Conservation (phyloP, 192 early-diverging fungal species). For the Rhizophagus sp. region DNA sequence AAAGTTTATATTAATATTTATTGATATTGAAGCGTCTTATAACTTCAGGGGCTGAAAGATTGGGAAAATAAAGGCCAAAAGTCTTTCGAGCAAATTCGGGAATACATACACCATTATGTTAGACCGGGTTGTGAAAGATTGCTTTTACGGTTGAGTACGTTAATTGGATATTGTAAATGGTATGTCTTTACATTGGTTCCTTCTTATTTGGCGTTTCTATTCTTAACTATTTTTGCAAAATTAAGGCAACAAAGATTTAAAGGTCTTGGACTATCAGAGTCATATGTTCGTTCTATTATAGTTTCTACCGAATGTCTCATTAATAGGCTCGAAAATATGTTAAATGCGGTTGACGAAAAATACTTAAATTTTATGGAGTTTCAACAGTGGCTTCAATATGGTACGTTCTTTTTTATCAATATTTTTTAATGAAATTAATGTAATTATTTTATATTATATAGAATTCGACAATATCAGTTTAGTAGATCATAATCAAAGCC, state of each 20-base stretch:
- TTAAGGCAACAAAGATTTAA: slow-evolving; percentile 29
- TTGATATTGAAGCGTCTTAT: neutral
- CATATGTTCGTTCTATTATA: slow-evolving; percentile 16
- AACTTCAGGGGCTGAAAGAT: slow-evolving; percentile 26
- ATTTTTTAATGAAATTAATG: neutral
- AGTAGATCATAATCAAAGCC: neutral
- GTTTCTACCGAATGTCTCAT: slow-evolving; percentile 1
- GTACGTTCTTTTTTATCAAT: neutral
- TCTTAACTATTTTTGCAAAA: neutral
- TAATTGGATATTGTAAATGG: slow-evolving; percentile 34
- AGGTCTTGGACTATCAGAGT: slow-evolving; percentile 20
- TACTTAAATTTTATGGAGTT: slow-evolving; percentile 27
- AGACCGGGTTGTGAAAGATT: slow-evolving; percentile 19
- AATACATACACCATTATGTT: slow-evolving; percentile 29
- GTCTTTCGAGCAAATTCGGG: slow-evolving; percentile 15
- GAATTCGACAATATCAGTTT: slow-evolving; percentile 26
- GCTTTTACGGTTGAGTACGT: slow-evolving; percentile 15
- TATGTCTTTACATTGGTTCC: neutral
- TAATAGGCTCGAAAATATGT: slow-evolving; percentile 3
- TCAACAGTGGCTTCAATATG: slow-evolving; percentile 28
- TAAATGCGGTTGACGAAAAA: slow-evolving; percentile 5
- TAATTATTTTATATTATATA: neutral
- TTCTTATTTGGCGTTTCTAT: neutral
- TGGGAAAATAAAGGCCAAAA: slow-evolving; percentile 30
- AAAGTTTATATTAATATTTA: neutral